Evolutionary conservation across 2,329 filamentous ascomycete genomes (phyloP), one percentile per base, ranked within the genome.

Genomic region (Talaromyces albobiverticillius): DNA sequence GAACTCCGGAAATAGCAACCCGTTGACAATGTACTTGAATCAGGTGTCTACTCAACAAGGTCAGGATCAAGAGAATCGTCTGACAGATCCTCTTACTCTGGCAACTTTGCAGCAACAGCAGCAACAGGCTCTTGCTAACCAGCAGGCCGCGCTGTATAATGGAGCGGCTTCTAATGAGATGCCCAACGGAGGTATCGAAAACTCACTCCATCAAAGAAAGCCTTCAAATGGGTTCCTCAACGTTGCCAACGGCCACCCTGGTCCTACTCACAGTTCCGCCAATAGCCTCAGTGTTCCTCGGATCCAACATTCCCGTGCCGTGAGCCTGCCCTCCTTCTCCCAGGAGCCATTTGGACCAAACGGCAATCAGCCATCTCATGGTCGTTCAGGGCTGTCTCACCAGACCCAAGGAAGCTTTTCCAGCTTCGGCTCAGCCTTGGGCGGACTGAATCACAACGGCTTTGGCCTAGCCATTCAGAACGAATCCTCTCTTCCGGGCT

Each of bases 1-100:
- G 71, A 94, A 92, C 70, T 85, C 84, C 49, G 87, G 84, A 51
- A 79, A 80, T 65, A 93, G 85, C 77, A 96, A 96, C 71, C 93
- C 93, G 0, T 73, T 97, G 70, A 96, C 92, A 22, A 85, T 96
- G 84, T 97, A 96, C 69, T 81, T 96, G 56, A 93, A 86, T 72
- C 90, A 95, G 67, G 83, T 93, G 63, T 77, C 70, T 53, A 75
- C 69, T 55, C 76, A 73, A 62, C 74, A 70, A 61, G 82, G 83
- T 14, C 87, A 89, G 60, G 88, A 92, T 61, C 88, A 90, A 58
- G 83, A 79, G 48, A 73, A 73, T 48, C 72, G 70, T 3, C 61
- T 78, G 46, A 71, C 64, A 46, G 75, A 76, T 52, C 64, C 70
- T 7, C 69, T 78, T 60, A 62, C 70, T 23, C 67, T 76, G 51